Percentiles rank a stretch among this genome's conserved stretches.
Conservation (phyloP, 768 basidiomycete species). For the Agaricus bisporus region DNA sequence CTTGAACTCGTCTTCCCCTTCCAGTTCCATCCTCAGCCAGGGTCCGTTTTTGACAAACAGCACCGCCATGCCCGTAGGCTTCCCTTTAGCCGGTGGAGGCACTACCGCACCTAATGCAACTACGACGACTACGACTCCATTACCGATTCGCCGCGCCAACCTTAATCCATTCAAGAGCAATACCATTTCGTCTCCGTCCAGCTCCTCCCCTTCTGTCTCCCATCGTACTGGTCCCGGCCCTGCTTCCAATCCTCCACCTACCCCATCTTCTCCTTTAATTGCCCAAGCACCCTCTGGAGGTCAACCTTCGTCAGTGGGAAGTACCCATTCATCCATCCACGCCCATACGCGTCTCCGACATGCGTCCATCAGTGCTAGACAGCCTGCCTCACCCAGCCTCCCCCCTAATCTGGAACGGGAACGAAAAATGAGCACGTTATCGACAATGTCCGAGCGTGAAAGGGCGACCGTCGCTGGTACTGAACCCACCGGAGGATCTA, state of each 20-base stretch:
- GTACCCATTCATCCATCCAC: conserved; percentile 1
- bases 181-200: conserved; percentile 26
- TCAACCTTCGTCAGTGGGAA: conserved; percentile 5
- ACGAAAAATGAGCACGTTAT: conserved; percentile 5
- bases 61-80: conserved; percentile 2
- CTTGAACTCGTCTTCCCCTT: conserved; percentile 28
- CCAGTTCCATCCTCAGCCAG: conserved; percentile 16
- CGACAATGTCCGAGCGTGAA: conserved; percentile 8
- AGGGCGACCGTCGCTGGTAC: conserved; percentile 15
- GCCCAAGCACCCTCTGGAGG: neutral
- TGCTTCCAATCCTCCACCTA: neutral
- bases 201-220: conserved; percentile 28
- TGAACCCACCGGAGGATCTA: conserved; percentile 13
- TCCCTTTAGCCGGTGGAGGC: conserved; percentile 9
- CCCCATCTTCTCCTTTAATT: neutral
- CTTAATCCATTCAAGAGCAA: conserved; percentile 35
- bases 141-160: conserved; percentile 26
- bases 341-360: conserved; percentile 17
- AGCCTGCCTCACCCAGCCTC: conserved; percentile 21
- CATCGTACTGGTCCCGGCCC: conserved; percentile 15
- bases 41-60: conserved; percentile 1
- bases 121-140: conserved; percentile 19
- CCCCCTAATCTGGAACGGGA: neutral
- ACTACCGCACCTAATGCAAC: conserved; percentile 21
- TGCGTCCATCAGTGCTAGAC: conserved; percentile 8